Base-by-base conservation (phyloP, 257 asterid species). In the Nicotiana noctiflora region DNA sequence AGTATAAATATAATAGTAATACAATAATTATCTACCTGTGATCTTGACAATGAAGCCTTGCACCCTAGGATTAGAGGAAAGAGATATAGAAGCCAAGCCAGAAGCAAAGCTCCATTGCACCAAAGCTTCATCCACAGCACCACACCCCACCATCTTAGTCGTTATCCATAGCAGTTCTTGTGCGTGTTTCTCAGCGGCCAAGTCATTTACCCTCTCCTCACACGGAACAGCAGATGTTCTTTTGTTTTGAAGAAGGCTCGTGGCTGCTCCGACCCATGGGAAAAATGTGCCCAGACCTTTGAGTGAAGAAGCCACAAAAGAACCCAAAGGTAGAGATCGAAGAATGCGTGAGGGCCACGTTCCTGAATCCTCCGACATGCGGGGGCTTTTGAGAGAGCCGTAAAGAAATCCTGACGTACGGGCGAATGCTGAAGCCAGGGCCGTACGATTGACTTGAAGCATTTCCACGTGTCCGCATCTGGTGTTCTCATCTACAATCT, bases 91-190 rank as follows among this genome's bases (percentile, higher is more conserved):
- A 79, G 88, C 84, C 64, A 85, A 67, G 17, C 80, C 84, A 2
- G 84, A 79, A 49, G 88, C 85, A 3, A 61, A 56, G 63, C 82
- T 85, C 88, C 88, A 85, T 25, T 85, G 85, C 80, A 56, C 85
- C 53, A 82, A 61, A 17, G 82, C 85, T 31, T 85, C 88, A 29
- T 85, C 85, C 53, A 75, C 82, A 3, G 76, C 84, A 2, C 85
- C 85, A 5, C 85, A 82, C 11, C 32, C 70, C 3, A 75, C 63
- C 88, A 85, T 85, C 84, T 85, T 85, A 56, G 68, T 85, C 3
- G 88, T 76, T 19, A 82, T 74, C 88, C 88, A 85, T 13, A 85
- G 63, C 53, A 82, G 65, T 62, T 82, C 88, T 17, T 85, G 85
- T 9, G 85, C 88, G 21, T 85, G 80, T 44, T 85, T 82, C 84